Base-by-base conservation (phyloP, 2,329 filamentous ascomycete species). In the Exophiala mesophila region DNA sequence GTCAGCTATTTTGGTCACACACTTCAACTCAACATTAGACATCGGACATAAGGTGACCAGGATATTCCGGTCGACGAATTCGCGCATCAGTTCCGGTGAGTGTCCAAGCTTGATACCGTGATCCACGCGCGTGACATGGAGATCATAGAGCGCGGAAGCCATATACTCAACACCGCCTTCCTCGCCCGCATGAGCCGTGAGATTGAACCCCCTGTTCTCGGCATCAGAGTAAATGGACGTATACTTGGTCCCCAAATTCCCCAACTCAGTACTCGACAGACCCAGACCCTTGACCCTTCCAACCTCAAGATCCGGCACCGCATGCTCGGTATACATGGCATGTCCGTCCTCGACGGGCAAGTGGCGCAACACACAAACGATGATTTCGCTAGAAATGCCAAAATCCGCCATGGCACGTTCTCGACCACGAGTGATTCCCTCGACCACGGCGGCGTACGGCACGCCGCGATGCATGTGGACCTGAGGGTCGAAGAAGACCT, bases 401-500 rank as follows among this genome's bases (percentile, higher is more conserved):
- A 85, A 69, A 45, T 85, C 77, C 36, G 59, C 59, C 54, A 77
- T 66, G 1, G 84, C 84, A 16, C 77, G 73, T 39, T 63, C 57
- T 54, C 78, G 76, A 1, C 82, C 85, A 1, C 70, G 70, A 1
- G 65, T 65, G 55, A 87, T 78, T 2, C 84, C 85, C 2, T 62
- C 58, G 3, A 88, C 71, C 17, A 88, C 72, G 1, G 76, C 81
- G 8, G 71, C 65, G 59, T 85, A 83, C 9, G 69, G 50, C 3
- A 89, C 66, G 6, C 80, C 80, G n/a, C 83, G 73, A 7, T 64
- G 65, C 4, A 77, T 73, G 62, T 89, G 85, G 1, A 81, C 83
- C 62, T 89, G 85, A 2, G 85, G 85, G 59, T 89, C 85, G 65
- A 89, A 88, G 66, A 88, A 89, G 52, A 88, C 74, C 61, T 89